Evolutionary conservation across 208 protist species (phyloP).

Genomic region (Lotmaria passim): DNA sequence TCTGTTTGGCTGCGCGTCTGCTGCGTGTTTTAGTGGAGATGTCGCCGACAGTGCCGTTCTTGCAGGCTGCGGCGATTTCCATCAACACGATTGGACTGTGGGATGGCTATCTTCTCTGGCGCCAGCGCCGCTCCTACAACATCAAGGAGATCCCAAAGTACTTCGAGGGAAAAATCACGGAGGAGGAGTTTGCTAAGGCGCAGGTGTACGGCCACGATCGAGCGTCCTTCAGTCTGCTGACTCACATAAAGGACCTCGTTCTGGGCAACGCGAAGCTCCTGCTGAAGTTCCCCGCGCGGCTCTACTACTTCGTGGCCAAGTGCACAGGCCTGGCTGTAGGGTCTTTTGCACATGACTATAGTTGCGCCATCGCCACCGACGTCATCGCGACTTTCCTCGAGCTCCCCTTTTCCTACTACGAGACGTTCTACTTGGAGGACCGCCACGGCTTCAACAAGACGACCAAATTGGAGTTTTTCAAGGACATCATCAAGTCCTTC

Average conservation of each 20-base stretch:
- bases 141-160: constrained; percentile 20
- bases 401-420: constrained; percentile 81
- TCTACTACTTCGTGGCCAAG: constrained; percentile 43
- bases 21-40: constrained; percentile 3
- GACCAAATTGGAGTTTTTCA: constrained; percentile 68
- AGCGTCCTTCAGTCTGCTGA: constrained; percentile 34
- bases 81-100: constrained; percentile 52
- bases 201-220: constrained; percentile 56
- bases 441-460: constrained; percentile 89
- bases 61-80: constrained; percentile 44
- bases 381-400: constrained; percentile 46
- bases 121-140: constrained; percentile 43
- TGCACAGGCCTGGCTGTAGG: constrained; percentile 29
- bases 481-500: constrained; percentile 71
- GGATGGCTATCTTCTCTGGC: constrained; percentile 61
- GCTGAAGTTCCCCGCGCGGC: constrained; percentile 37
- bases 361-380: constrained; percentile 41
- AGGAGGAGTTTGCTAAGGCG: constrained; percentile 50
- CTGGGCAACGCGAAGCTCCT: constrained; percentile 42
- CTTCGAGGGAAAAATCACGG: constrained; percentile 35
- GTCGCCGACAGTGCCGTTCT: constrained; percentile 29
- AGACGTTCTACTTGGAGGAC: constrained; percentile 84
- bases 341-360: constrained; percentile 69
- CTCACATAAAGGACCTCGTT: constrained; percentile 41
- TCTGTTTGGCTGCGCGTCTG: not conserved